phyloP scores from a whole-genome alignment of 2,329 filamentous ascomycete species.

The Sclerotinia subarctica region DNA sequence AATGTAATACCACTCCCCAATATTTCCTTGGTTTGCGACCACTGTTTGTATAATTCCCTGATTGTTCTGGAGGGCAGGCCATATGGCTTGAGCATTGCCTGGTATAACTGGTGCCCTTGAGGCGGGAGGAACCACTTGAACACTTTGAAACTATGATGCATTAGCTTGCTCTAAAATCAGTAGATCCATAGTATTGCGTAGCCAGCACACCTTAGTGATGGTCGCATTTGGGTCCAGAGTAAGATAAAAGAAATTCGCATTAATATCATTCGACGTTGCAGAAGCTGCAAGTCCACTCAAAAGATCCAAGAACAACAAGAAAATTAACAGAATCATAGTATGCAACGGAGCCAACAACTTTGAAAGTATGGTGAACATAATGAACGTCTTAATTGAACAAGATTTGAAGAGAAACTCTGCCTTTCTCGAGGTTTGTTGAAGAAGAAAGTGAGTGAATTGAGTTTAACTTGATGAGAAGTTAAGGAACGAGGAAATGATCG shows the following conservation, averaged over 20 bases:
- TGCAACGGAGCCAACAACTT: not conserved
- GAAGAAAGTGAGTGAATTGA: not conserved
- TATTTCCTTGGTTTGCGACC: conserved; percentile 1
- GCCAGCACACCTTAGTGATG: not conserved
- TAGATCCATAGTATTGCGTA: too few relatives aligned
- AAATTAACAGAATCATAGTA: not conserved
- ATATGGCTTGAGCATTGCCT: conserved; percentile 9
- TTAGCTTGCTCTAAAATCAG: not conserved
- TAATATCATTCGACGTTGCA: not conserved
- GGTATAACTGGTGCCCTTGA: not conserved
- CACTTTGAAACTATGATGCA: not conserved
- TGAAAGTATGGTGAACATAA: not conserved
- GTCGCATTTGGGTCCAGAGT: conserved; percentile 2
- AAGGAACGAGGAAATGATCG: not conserved
- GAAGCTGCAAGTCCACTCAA: not conserved
- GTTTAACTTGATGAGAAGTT: not conserved
- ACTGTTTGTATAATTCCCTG: not conserved
- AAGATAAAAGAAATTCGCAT: conserved; percentile 12
- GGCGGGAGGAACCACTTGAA: conserved; percentile 6
- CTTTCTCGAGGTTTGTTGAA: not conserved
- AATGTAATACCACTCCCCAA: conserved; percentile 15
- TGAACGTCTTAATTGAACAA: not conserved
- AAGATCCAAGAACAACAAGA: not conserved
- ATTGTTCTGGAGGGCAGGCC: conserved; percentile 13
- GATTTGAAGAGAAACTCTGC: not conserved